Evolutionary conservation across 108 stramenopile genomes (phyloP).

Genomic region (Stephanodiscus triporus): DNA sequence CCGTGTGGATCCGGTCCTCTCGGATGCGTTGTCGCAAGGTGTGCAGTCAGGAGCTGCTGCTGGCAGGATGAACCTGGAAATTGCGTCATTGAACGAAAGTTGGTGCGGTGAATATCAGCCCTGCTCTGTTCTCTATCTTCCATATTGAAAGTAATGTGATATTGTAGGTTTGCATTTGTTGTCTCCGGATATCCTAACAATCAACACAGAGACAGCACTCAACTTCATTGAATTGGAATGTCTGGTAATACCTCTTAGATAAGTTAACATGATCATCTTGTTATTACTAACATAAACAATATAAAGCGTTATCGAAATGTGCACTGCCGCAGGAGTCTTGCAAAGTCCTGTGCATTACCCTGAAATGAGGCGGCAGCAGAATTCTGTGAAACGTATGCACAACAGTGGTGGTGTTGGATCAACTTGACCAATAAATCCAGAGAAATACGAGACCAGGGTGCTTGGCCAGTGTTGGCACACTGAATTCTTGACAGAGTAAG

Average conservation of each 20-base stretch:
- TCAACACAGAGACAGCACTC: too few species aligned
- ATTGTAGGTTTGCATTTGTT: too few species aligned
- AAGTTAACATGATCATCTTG: too few species aligned
- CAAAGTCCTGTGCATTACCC: background rate
- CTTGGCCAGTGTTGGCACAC: background rate
- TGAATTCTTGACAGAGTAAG: too few species aligned
- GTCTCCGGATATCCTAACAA: too few species aligned
- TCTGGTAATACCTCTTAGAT: too few species aligned
- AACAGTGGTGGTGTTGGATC: background rate
- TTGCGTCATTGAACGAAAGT: constrained; percentile 23
- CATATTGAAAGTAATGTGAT: too few species aligned
- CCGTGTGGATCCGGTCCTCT: constrained; percentile 4
- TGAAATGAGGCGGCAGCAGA: background rate
- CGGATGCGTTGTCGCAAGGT: constrained; percentile 16
- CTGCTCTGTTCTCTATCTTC: constrained; percentile 15
- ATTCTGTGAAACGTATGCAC: background rate
- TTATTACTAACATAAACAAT: background rate
- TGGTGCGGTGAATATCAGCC: constrained; percentile 40
- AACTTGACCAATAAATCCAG: background rate
- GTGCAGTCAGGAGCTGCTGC: constrained; percentile 32
- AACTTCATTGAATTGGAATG: too few species aligned
- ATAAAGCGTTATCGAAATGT: too few species aligned
- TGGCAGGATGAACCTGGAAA: constrained; percentile 28
- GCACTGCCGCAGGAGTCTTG: too few species aligned
- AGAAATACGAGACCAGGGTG: background rate